Base-by-base conservation (phyloP, 345 rosid species). In the Salix arbutifolia region DNA sequence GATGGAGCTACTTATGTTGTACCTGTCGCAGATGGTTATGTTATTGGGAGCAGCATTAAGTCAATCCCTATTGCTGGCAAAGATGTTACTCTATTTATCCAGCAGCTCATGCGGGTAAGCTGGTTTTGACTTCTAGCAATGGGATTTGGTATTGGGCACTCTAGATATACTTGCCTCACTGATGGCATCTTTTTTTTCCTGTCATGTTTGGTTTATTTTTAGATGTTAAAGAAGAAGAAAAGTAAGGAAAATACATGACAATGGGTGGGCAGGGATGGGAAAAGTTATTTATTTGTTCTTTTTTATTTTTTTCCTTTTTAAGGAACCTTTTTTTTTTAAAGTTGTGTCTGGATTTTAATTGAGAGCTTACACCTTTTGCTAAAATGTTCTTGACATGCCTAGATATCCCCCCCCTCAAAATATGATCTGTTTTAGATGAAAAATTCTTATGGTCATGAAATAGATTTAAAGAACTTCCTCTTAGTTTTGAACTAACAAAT, bases 1-100 rank as follows among this genome's bases (percentile, higher is more conserved):
- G 99, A 96, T 81, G 99, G 99, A 66, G 93, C 99, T 26, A 90
- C 96, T 69, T 93, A 87, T 82, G 86, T 96, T 70, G 99, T 96
- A 70, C 99, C 98, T 21, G 98, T 96, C 79, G 99, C 99, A 73
- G 99, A 96, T 72, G 99, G 99, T 76, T 96, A 96, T 86, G 99
- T 96, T 60, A 96, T 96, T 69, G 97, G 89, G 71, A 91, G 98
- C 86, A 90, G 96, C 90, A 96, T 93, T 73, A 96, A 90, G 84
- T 89, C 98, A 1, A 73, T 95, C 69, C 99, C 98, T 6, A 88
- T 95, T 79, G 88, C 99, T 56, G 98, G 99, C 65, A 89, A 87
- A 85, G 99, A 93, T 86, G 94, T 93, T 67, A 87, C 96, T 67
- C 89, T 87, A 73, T 95, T 96, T 80, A 89, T 93, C 77, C 94